Base-by-base conservation (phyloP, 1,139 yeast species). In the Lizanozyma gosingica region DNA sequence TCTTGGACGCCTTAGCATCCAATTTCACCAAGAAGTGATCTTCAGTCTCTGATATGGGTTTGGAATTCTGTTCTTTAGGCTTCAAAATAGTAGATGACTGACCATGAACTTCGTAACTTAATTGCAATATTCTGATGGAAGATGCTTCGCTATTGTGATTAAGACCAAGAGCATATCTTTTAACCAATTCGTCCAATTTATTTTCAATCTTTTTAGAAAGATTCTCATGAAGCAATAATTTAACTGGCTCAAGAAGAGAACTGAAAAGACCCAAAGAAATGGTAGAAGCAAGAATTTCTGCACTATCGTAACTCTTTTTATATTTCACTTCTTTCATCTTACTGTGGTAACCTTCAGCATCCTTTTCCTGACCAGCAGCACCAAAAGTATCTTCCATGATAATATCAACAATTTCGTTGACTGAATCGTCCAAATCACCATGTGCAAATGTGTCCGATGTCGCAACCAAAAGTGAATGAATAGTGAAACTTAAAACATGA, bases 331-430 rank as follows among this genome's bases (percentile, higher is more conserved):
- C 98, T 52, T 84, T 86, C 81, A 88, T 85, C 46, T 81, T 81
- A 39, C 87, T 81, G 40, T 76, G 78, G 54, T 92, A 92, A 18
- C 90, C 96, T 47, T 88, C 97, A 14, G 94, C 90, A 50, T 92
- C 98, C 57, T 94, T 92, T 55, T 92, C 98, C 54, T 83, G 83
- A 34, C 97, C 95, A 6, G 95, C 87, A 4, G 83, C 77, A 15
- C 98, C 99, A 60, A 92, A 90, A 2, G 80, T 76, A 54, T 92
- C 97, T 55, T 88, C 95, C 95, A 92, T 90, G 33, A 90, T 73
- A 33, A 88, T 69, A 18, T 77, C 80, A 46, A 83, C 80, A 15
- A 90, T 63, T 40, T 83, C 51, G 2, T 63, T 64, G 4, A 81
- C 75, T 17, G 83, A 73, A 17, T 78, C 83, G 57, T 88, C 92